A percentile compares a stretch with the other conserved stretches of the same genome.
Evolutionary conservation across 495 filamentous ascomycete species (phyloP).

Genomic region (Tetracladium setigerum): DNA sequence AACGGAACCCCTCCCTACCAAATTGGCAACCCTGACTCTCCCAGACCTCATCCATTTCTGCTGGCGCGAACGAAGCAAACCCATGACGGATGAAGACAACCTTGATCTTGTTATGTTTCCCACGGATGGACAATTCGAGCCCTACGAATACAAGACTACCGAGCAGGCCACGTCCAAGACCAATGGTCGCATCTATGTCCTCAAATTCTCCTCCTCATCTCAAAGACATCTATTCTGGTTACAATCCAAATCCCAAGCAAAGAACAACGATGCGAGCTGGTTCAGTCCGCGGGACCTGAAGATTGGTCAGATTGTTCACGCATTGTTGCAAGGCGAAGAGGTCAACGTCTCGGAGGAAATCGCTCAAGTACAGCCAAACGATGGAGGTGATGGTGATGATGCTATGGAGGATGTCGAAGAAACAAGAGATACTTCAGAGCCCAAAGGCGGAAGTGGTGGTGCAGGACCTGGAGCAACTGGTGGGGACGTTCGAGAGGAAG

Average conservation of each 20-base stretch:
- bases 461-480: constrained; percentile 82
- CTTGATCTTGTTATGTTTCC: constrained; percentile 86
- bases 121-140: constrained; percentile 75
- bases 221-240: constrained; percentile 93
- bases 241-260: constrained; percentile 77
- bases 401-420: constrained; percentile 81
- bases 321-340: constrained; percentile 80
- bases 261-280: constrained; percentile 61
- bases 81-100: constrained; percentile 55
- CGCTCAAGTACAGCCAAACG: constrained; percentile 47
- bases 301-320: constrained; percentile 78
- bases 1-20: constrained; percentile 1
- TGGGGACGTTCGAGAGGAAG: constrained; percentile 84
- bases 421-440: constrained; percentile 47
- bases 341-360: constrained; percentile 77
- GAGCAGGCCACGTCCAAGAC: constrained; percentile 51
- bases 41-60: constrained; percentile 88
- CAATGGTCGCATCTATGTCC: constrained; percentile 83
- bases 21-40: constrained; percentile 7
- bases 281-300: constrained; percentile 75
- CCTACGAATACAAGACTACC: constrained; percentile 53
- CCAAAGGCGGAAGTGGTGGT: constrained; percentile 59
- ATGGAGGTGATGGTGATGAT: constrained; percentile 40
- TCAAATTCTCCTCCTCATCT: constrained; percentile 93
- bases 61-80: constrained; percentile 64